Conservation (phyloP, 768 basidiomycete genomes). For the Tephrocybe rancida region DNA sequence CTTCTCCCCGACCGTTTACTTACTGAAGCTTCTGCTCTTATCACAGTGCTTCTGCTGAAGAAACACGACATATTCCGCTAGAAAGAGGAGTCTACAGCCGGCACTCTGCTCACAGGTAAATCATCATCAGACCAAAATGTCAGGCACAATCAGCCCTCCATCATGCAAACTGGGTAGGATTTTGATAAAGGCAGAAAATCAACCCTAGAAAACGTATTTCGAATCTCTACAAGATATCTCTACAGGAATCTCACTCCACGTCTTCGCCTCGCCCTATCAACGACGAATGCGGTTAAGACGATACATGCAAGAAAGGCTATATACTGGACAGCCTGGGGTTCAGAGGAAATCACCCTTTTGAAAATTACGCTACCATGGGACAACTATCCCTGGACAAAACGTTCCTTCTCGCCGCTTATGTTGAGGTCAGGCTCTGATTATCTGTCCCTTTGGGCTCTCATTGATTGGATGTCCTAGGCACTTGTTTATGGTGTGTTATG, state of each 20-base stretch:
- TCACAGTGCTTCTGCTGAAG: too few relatives aligned
- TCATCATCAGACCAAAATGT: too few relatives aligned
- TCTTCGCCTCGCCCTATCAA: too few relatives aligned
- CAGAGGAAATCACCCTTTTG: not conserved
- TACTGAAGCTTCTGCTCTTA: too few relatives aligned
- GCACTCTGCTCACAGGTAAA: too few relatives aligned
- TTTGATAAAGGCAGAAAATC: not conserved
- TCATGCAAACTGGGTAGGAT: not conserved
- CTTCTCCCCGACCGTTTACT: too few relatives aligned
- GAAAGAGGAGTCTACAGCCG: too few relatives aligned
- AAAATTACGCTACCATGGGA: not conserved
- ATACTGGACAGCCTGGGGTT: not conserved
- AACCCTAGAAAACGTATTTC: not conserved
- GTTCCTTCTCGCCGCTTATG: slow-evolving; percentile 9
- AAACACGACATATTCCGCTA: too few relatives aligned
- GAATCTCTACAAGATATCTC: not conserved
- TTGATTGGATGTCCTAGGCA: not conserved
- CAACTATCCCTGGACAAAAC: slow-evolving; percentile 7
- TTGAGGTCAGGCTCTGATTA: not conserved
- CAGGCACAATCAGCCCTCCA: too few relatives aligned
- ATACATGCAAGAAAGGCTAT: not conserved
- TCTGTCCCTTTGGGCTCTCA: not conserved
- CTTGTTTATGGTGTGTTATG: not conserved
- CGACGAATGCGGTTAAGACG: not conserved
- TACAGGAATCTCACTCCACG: not conserved